Percentiles rank a stretch among this genome's conserved stretches.
phyloP scores from a whole-genome alignment of 176 grass and related monocot genomes.

The Alloteropsis semialata region DNA sequence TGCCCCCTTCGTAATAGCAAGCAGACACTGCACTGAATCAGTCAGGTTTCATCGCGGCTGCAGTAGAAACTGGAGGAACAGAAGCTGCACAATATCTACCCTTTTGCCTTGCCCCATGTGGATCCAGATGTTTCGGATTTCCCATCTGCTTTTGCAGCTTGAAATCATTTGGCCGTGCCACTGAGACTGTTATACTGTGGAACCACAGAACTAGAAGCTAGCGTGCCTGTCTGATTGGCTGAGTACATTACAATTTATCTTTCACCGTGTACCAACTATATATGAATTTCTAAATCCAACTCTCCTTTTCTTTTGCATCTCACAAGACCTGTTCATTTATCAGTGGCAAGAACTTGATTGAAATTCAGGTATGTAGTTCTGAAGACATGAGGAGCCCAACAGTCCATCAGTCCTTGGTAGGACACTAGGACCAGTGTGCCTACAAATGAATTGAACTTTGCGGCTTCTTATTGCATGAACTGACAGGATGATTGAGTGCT shows the following conservation, averaged over 20 bases:
- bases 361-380: background rate
- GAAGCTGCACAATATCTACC: background rate
- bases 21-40: background rate
- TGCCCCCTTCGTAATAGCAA: background rate
- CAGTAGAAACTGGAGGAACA: slow-evolving; percentile 18
- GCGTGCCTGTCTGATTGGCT: background rate
- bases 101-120: background rate
- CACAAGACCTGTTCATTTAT: background rate
- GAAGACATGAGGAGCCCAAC: background rate
- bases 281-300: background rate
- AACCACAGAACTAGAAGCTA: background rate
- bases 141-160: background rate
- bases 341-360: background rate
- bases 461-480: background rate
- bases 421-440: background rate
- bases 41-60: background rate
- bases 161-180: background rate
- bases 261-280: background rate
- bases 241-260: background rate
- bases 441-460: background rate
- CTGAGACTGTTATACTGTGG: background rate
- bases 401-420: background rate
- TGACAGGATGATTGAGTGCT: background rate
- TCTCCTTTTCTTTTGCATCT: background rate
- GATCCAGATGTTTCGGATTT: background rate